These are phyloP conservation scores for Mortierella polycephala DNA, from an alignment of 371 early-diverging fungal species.

Conservation along the genomic window DNA sequence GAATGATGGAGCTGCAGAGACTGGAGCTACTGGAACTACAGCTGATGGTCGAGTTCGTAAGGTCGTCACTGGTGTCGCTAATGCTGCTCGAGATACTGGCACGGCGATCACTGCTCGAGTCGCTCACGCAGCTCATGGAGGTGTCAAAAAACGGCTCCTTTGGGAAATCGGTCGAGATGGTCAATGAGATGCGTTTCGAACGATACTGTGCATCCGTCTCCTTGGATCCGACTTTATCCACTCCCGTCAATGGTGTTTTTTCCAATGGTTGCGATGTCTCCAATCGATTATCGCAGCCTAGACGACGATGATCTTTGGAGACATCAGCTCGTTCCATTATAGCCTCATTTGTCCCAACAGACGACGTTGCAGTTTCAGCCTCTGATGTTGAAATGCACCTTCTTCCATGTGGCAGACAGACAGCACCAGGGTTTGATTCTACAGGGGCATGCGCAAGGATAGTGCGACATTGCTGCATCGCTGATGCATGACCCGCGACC, in stretches of 20 bases:
- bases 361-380: too few relatives aligned
- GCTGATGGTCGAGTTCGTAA: slow-evolving; percentile 1
- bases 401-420: too few relatives aligned
- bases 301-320: too few relatives aligned
- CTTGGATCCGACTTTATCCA: neutral
- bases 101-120: slow-evolving; percentile 8
- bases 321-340: too few relatives aligned
- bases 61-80: slow-evolving; percentile 11
- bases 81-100: slow-evolving; percentile 19
- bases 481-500: too few relatives aligned
- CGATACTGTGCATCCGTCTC: neutral
- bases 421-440: too few relatives aligned
- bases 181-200: slow-evolving; percentile 3
- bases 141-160: slow-evolving; percentile 4
- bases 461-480: too few relatives aligned
- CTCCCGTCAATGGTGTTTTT: neutral
- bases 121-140: slow-evolving; percentile 17
- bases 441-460: too few relatives aligned
- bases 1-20: neutral
- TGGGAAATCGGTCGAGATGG: slow-evolving; percentile 11
- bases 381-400: too few relatives aligned
- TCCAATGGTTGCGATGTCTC: neutral
- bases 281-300: too few relatives aligned
- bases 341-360: too few relatives aligned
- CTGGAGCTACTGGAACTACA: slow-evolving; percentile 1